Evolutionary conservation across 2,329 filamentous ascomycete genomes (phyloP).

Genomic region (Rhynchosporium secalis): DNA sequence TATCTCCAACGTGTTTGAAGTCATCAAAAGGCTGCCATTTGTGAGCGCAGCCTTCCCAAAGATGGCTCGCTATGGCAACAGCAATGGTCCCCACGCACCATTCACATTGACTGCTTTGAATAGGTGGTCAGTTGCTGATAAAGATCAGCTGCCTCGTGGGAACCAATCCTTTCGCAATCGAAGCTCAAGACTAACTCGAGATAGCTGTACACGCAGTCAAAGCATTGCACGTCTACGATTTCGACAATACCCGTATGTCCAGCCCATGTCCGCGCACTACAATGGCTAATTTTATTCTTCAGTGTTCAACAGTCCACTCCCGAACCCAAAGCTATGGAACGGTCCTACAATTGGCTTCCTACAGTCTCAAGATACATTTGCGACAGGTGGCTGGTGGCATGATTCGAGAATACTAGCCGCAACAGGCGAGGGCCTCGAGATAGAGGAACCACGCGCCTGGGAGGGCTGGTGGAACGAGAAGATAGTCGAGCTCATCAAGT

Average conservation of each 20-base stretch:
- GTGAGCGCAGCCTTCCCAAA: slow-evolving; percentile 22
- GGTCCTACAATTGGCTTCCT: slow-evolving; percentile 74
- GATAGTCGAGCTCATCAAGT: slow-evolving; percentile 74
- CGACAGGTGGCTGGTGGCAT: slow-evolving; percentile 96
- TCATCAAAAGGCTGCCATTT: slow-evolving; percentile 21
- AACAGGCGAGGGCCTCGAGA: slow-evolving; percentile 78
- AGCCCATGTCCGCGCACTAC: neutral
- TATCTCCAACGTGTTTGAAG: slow-evolving; percentile 24
- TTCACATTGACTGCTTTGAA: slow-evolving; percentile 72
- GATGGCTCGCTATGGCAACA: slow-evolving; percentile 26
- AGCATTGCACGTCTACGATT: slow-evolving; percentile 90
- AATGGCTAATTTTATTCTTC: slow-evolving; percentile 13
- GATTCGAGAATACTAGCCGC: slow-evolving; percentile 81
- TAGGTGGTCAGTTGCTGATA: slow-evolving; percentile 79
- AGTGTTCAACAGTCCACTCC: slow-evolving; percentile 87
- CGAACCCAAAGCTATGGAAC: slow-evolving; percentile 87
- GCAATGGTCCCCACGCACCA: slow-evolving; percentile 27
- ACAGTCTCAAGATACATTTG: slow-evolving; percentile 72
- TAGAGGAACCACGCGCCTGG: slow-evolving; percentile 83
- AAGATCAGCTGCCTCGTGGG: slow-evolving; percentile 63
- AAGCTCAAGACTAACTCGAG: slow-evolving; percentile 25
- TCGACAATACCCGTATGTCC: slow-evolving; percentile 84
- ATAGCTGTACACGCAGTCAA: slow-evolving; percentile 67
- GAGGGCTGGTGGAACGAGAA: slow-evolving; percentile 96
- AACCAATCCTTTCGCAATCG: slow-evolving; percentile 11